phyloP scores from a whole-genome alignment of 2,329 filamentous ascomycete genomes.

The Nemania sp. region DNA sequence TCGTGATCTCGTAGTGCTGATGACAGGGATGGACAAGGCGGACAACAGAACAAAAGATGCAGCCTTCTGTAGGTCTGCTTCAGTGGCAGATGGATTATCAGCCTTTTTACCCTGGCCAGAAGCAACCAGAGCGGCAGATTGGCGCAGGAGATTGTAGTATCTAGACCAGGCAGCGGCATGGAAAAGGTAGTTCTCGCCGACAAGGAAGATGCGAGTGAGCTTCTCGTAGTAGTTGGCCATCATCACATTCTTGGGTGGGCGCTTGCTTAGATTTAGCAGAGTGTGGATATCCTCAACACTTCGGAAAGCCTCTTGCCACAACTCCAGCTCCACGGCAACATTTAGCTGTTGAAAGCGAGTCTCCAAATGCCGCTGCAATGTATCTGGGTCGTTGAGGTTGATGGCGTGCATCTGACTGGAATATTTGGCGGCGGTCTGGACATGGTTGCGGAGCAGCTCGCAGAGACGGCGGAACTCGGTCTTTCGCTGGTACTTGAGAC shows the following conservation, averaged over 20 bases:
- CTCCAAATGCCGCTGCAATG: conserved; percentile 95
- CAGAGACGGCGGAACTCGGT: conserved; percentile 99
- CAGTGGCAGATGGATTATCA: conserved; percentile 90
- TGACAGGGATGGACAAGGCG: conserved; percentile 97
- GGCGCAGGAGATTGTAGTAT: conserved; percentile 95
- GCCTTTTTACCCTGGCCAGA: conserved; percentile 90
- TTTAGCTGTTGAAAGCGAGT: conserved; percentile 99
- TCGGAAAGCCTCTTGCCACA: conserved; percentile 99
- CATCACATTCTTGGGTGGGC: conserved; percentile 98
- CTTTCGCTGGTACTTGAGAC: conserved; percentile 97
- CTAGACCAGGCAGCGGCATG: conserved; percentile 97
- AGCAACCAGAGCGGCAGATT: conserved; percentile 85
- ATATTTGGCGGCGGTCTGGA: conserved; percentile 99
- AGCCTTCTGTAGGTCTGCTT: conserved; percentile 91
- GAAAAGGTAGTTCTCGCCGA: conserved; percentile 99
- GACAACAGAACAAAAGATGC: conserved; percentile 96
- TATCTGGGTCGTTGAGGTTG: conserved; percentile 97
- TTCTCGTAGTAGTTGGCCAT: conserved; percentile 99
- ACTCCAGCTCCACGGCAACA: conserved; percentile 94
- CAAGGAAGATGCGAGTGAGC: conserved; percentile 96
- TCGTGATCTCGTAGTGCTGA: conserved; percentile 96
- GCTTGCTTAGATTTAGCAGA: conserved; percentile 96
- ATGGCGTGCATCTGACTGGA: conserved; percentile 99
- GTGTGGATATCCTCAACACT: conserved; percentile 99
- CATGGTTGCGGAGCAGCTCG: conserved; percentile 97